Evolutionary conservation across 768 basidiomycete species (phyloP).

Genomic region (Rhizopogon vulgaris): DNA sequence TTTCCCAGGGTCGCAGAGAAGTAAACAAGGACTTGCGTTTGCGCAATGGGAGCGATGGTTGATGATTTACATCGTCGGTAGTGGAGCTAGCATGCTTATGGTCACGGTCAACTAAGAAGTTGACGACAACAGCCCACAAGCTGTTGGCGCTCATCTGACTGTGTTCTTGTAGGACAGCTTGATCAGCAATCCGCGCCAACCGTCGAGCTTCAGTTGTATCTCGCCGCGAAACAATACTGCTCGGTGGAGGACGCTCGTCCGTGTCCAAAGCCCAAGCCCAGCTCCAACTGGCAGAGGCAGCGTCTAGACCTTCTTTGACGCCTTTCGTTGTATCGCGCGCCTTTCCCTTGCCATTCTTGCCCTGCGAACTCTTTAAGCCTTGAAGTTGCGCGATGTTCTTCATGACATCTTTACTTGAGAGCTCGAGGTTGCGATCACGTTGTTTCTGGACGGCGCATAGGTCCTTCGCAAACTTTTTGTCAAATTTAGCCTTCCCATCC

Average conservation of each 20-base stretch:
- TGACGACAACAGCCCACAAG: constrained; percentile 63
- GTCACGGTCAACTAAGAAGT: constrained; percentile 54
- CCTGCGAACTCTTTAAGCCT: constrained; percentile 7
- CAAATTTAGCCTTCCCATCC: constrained; percentile 50
- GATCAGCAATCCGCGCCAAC: constrained; percentile 70
- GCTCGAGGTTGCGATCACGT: constrained; percentile 58
- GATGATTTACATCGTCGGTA: not conserved
- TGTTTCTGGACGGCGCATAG: constrained; percentile 56
- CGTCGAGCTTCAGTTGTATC: constrained; percentile 78
- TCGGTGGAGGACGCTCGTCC: constrained; percentile 81
- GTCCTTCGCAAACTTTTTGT: constrained; percentile 59
- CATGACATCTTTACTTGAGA: constrained; percentile 56
- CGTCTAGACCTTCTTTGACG: constrained; percentile 28
- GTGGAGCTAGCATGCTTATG: constrained; percentile 18
- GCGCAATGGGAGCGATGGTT: not conserved
- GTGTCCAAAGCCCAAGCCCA: constrained; percentile 86
- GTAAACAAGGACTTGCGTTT: constrained; percentile 24
- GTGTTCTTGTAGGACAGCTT: constrained; percentile 53
- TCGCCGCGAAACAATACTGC: constrained; percentile 83
- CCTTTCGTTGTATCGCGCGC: constrained; percentile 14
- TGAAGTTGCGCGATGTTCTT: constrained; percentile 46
- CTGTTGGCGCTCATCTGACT: constrained; percentile 57
- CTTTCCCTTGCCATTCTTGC: constrained; percentile 15
- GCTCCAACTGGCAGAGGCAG: constrained; percentile 53
- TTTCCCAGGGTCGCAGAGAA: constrained; percentile 13